A percentile compares a stretch with the other conserved stretches of the same genome.
Evolutionary conservation across 225 moss, liverwort and hornwort species (phyloP).

Genomic region (Physcomitrellopsis africana): DNA sequence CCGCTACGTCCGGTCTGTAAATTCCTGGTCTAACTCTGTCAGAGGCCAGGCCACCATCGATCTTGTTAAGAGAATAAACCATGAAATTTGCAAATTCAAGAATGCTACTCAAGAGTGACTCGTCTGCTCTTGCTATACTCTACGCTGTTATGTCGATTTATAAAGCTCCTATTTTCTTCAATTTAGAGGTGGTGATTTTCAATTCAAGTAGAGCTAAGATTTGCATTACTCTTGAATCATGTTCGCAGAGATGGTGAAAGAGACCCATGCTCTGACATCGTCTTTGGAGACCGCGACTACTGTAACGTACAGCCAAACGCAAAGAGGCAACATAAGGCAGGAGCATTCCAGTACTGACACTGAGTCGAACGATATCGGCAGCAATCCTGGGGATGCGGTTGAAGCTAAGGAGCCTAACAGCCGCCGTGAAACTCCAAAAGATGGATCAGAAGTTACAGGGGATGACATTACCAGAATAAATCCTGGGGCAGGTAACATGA

Average conservation of each 20-base stretch:
- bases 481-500: constrained; percentile 31
- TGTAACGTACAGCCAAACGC: constrained; percentile 9
- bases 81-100: no score
- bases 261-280: constrained; percentile 10
- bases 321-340: constrained; percentile 31
- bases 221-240: no score
- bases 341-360: constrained; percentile 27
- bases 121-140: no score
- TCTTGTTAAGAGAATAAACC: background rate
- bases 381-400: constrained; percentile 11
- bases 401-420: constrained; percentile 21
- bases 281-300: constrained; percentile 33
- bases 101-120: no score
- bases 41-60: background rate
- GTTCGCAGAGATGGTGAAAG: constrained; percentile 41
- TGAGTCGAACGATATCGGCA: constrained; percentile 16
- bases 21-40: no score
- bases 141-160: no score
- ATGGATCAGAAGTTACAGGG: background rate
- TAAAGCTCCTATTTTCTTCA: no score
- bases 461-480: constrained; percentile 14
- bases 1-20: no score
- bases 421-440: constrained; percentile 20
- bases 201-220: no score
- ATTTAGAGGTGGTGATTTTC: no score